phyloP scores from a whole-genome alignment of 2,329 filamentous ascomycete species.

The Coniochaeta sp. region DNA sequence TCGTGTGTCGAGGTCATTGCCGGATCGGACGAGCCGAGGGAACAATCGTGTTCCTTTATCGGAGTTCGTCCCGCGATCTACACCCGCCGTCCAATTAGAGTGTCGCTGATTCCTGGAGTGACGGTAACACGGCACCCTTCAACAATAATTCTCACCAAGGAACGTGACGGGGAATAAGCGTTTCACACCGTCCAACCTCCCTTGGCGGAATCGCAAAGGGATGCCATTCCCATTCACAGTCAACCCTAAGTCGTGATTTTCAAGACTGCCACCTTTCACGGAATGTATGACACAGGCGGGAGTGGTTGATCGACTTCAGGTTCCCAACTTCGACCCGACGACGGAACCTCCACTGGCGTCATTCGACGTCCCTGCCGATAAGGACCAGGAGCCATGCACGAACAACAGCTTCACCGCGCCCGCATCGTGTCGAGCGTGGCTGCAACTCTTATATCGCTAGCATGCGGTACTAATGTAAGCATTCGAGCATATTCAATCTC shows the following conservation, averaged over 20 bases:
- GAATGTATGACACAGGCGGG: not conserved
- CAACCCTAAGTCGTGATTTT: not conserved
- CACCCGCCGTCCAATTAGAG: conserved; percentile 1
- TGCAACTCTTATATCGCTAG: conserved; percentile 76
- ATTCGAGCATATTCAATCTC: not conserved
- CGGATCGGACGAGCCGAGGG: not conserved
- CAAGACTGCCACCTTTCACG: not conserved
- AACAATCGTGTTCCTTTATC: conserved; percentile 3
- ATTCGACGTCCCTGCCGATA: conserved; percentile 1
- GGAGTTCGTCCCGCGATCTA: not conserved
- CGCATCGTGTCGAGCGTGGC: conserved; percentile 79
- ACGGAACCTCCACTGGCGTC: not conserved
- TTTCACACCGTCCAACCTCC: not conserved
- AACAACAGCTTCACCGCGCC: conserved; percentile 44
- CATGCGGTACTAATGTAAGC: conserved; percentile 85
- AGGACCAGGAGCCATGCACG: conserved; percentile 1
- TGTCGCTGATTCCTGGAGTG: not conserved
- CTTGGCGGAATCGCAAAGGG: not conserved
- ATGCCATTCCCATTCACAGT: not conserved
- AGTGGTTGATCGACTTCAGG: not conserved
- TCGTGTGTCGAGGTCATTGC: too few species aligned
- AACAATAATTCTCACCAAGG: not conserved
- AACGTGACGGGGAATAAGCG: not conserved
- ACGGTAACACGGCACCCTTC: conserved; percentile 3
- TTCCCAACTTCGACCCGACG: not conserved